These are phyloP conservation scores for Russula brevipes DNA, from an alignment of 768 basidiomycete species.

Conservation along the genomic window DNA sequence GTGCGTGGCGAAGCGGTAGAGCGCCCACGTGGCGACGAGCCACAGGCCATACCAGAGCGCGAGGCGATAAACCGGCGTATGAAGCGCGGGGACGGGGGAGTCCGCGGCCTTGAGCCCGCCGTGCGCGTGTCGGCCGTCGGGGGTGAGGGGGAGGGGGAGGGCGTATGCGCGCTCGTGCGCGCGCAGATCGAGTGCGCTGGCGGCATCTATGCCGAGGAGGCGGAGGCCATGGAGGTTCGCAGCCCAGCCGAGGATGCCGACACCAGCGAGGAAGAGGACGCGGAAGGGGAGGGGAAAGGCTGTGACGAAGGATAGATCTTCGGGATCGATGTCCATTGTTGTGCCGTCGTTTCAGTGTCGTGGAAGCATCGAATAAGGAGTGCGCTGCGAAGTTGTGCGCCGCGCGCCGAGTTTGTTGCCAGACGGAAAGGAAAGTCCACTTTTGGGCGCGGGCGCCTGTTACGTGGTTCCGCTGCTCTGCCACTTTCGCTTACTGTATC, in stretches of 20 bases:
- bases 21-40: constrained; percentile 61
- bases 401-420: no score
- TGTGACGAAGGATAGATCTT: constrained; percentile 47
- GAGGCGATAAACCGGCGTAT: constrained; percentile 62
- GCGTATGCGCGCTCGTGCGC: constrained; percentile 9
- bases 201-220: constrained; percentile 66
- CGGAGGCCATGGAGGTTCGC: constrained; percentile 86
- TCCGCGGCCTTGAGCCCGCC: constrained; percentile 34
- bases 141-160: constrained; percentile 30
- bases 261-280: constrained; percentile 69
- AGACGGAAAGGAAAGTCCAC: no score
- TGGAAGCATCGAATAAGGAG: background rate
- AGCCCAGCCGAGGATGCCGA: constrained; percentile 88
- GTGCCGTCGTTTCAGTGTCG: background rate
- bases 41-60: constrained; percentile 56
- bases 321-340: constrained; percentile 28
- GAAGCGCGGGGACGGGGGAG: constrained; percentile 39
- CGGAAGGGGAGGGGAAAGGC: constrained; percentile 89
- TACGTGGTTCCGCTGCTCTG: background rate
- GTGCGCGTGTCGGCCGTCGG: constrained; percentile 18
- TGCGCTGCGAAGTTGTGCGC: no score
- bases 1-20: constrained; percentile 57
- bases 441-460: no score
- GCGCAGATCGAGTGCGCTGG: constrained; percentile 60
- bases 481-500: background rate